These are phyloP conservation scores for Colletotrichum orbiculare DNA, from an alignment of 2,329 filamentous ascomycete species.

Conservation along the genomic window DNA sequence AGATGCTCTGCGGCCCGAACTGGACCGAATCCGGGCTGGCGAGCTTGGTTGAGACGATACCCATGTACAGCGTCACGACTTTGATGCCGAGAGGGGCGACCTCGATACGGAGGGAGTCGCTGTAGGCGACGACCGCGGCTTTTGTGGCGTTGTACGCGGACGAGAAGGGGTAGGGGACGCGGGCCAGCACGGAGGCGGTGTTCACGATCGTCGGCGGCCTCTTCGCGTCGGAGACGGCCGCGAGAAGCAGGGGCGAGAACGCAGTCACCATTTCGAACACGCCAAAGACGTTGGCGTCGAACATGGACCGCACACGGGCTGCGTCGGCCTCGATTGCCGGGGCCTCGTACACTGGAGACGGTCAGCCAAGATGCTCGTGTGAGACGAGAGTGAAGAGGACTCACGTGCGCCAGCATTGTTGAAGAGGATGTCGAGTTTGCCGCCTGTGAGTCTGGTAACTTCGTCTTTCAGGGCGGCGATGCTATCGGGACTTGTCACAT, in stretches of 20 bases:
- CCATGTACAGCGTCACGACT: constrained; percentile 49
- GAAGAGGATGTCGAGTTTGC: constrained; percentile 54
- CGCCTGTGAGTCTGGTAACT: constrained; percentile 48
- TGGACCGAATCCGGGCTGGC: constrained; percentile 4
- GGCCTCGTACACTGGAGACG: constrained; percentile 33
- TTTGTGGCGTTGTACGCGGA: constrained; percentile 57
- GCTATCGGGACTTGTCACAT: constrained; percentile 50
- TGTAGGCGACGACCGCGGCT: constrained; percentile 53
- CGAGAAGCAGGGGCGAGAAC: constrained; percentile 51
- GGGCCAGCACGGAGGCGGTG: constrained; percentile 50
- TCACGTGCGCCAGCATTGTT: constrained; percentile 54
- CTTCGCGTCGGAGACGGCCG: constrained; percentile 42
- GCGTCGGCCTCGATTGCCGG: constrained; percentile 40
- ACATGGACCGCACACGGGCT: constrained; percentile 41
- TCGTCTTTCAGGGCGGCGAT: constrained; percentile 42
- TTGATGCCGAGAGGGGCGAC: constrained; percentile 50
- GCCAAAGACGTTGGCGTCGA: constrained; percentile 53
- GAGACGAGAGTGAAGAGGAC: background rate
- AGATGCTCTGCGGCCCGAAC: constrained; percentile 18
- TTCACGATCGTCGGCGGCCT: constrained; percentile 46
- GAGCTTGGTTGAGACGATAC: constrained; percentile 23
- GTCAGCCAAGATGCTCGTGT: background rate
- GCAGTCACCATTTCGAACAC: constrained; percentile 51
- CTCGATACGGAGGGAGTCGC: constrained; percentile 49
- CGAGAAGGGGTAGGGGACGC: constrained; percentile 48